These are phyloP conservation scores for Prillingera fragicola DNA, from an alignment of 1,284 basidiomycete species.

Conservation along the genomic window DNA sequence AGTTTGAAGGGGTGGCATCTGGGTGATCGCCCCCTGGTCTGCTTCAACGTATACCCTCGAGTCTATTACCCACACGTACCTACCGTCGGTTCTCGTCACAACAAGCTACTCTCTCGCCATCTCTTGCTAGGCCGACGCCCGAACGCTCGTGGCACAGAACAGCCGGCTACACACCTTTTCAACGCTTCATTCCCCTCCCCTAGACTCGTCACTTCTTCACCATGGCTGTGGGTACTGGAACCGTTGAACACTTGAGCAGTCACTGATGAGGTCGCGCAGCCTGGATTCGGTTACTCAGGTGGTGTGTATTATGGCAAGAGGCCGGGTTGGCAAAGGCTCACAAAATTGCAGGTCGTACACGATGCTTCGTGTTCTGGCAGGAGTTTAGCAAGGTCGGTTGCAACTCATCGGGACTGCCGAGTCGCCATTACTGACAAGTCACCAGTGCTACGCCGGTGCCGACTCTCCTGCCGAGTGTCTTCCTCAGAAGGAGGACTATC, in stretches of 20 bases:
- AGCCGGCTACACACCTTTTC: too few relatives aligned
- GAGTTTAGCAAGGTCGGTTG: slow-evolving; percentile 68
- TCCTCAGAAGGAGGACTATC: slow-evolving; percentile 74
- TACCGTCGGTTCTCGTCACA: too few relatives aligned
- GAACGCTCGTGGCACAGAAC: too few relatives aligned
- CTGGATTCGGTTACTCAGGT: slow-evolving; percentile 63
- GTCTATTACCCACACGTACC: too few relatives aligned
- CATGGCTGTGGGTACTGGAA: slow-evolving; percentile 5
- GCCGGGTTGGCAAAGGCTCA: neutral
- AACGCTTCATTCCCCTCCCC: too few relatives aligned
- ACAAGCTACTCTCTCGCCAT: too few relatives aligned
- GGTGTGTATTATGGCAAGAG: slow-evolving; percentile 48
- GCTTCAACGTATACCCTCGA: too few relatives aligned
- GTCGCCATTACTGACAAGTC: neutral
- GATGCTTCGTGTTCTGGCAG: slow-evolving; percentile 91
- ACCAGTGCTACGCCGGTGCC: slow-evolving; percentile 78
- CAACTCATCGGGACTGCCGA: too few relatives aligned
- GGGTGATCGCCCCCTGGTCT: too few relatives aligned
- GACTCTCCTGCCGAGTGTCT: slow-evolving; percentile 71
- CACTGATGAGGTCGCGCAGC: slow-evolving; percentile 36
- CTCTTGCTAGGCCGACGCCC: too few relatives aligned
- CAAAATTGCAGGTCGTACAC: slow-evolving; percentile 61
- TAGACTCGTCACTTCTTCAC: too few relatives aligned
- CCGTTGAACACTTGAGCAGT: neutral
- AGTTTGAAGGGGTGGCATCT: too few relatives aligned